Evolutionary conservation across 805 yeast species (phyloP), one percentile per base, ranked within the genome.

Genomic region (Suhomyces pyralidae): DNA sequence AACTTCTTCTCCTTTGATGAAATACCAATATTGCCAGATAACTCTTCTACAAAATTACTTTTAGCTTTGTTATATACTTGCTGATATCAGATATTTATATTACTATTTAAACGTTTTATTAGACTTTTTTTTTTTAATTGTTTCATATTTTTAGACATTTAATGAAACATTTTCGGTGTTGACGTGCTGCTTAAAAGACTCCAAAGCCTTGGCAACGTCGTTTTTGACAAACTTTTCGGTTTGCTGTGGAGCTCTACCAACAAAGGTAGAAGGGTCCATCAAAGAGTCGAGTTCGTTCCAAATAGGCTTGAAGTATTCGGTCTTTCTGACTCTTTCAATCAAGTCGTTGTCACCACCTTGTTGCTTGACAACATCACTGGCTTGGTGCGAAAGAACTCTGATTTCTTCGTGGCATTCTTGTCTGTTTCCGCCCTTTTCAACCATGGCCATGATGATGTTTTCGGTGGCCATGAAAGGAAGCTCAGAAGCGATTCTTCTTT

Each of bases 391-490:
- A 55, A 94, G 81, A 28, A 94, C 98, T 75, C 99, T 86, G 75
- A 94, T 92, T 75, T 88, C 88, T 79, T 94, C 99, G 74, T 94
- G 99, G 67, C 97, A 93, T 53, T 93, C 97, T 80, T 94, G 99
- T 82, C 99, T 88, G 30, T 96, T 91, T 30, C 89, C 98, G 63
- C 98, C 98, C 70, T 87, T 86, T 75, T 91, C 96, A 53, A 94
- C 99, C 97, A 94, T 94, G 50, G 99, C 99, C 99, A 94, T 94
- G 72, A 94, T 94, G 71, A 94, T 83, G 76, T 94, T 94, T 78
- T 94, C 99, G 53, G 99, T 94, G 61, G 99, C 99, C 99, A 94
- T 94, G 81, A 94, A 94, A 62, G 99, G 99, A 67, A 94, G 81
- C 76, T 94, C 99, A 49, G 97, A 81, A 69, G 68, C 83, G 74